phyloP scores from a whole-genome alignment of 2,329 filamentous ascomycete species.

The Neobulgaria alba region DNA sequence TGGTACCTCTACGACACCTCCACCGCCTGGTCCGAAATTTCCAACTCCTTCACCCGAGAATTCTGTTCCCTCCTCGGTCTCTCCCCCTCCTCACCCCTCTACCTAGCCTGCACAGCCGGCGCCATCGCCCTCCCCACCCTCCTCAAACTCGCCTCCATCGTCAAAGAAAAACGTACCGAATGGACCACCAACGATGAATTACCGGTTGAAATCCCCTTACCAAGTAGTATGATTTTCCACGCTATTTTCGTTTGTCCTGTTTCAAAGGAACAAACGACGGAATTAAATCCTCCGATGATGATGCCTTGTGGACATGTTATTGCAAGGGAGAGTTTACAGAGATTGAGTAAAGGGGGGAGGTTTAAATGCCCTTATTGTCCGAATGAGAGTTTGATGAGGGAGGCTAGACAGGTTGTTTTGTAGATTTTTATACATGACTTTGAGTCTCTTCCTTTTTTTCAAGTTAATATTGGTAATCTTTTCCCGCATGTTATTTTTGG shows the following conservation, averaged over 20 bases:
- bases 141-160: conserved; percentile 79
- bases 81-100: conserved; percentile 85
- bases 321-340: conserved; percentile 72
- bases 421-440: conserved; percentile 11
- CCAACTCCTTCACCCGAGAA: conserved; percentile 81
- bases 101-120: conserved; percentile 85
- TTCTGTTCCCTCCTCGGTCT: conserved; percentile 89
- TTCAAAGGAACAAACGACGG: conserved; percentile 91
- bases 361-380: conserved; percentile 99
- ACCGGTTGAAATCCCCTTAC: conserved; percentile 63
- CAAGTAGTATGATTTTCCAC: conserved; percentile 65
- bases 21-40: conserved; percentile 72
- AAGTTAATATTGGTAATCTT: too few relatives aligned
- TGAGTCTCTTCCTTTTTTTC: too few relatives aligned
- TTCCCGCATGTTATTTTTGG: too few relatives aligned
- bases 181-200: conserved; percentile 92
- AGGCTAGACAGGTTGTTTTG: conserved; percentile 43
- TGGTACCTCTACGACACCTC: conserved; percentile 65
- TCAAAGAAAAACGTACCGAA: conserved; percentile 82
- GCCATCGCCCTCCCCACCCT: conserved; percentile 84
- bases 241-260: conserved; percentile 97
- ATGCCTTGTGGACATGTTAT: conserved; percentile 93
- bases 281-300: conserved; percentile 92
- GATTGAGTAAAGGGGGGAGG: conserved; percentile 66
- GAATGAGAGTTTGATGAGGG: conserved; percentile 66